These are phyloP conservation scores for Venturia effusa DNA, from an alignment of 2,329 filamentous ascomycete genomes.

Conservation along the genomic window DNA sequence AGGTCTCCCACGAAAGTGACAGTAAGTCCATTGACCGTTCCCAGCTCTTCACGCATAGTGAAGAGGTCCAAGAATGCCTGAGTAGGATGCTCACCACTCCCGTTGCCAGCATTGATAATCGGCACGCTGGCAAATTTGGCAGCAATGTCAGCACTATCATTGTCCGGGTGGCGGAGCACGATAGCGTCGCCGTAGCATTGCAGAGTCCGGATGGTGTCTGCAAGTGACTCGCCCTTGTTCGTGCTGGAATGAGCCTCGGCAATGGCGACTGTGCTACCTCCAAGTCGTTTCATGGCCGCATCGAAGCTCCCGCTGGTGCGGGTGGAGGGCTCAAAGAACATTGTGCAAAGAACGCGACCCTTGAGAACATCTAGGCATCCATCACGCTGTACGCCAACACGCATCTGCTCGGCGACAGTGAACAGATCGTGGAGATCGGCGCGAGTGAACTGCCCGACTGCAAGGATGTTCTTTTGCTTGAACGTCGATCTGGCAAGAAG, in stretches of 20 bases:
- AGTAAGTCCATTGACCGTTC: slow-evolving; percentile 87
- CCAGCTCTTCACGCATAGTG: slow-evolving; percentile 94
- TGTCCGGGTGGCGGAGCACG: slow-evolving; percentile 86
- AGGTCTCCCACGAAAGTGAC: slow-evolving; percentile 95
- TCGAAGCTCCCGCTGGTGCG: slow-evolving; percentile 94
- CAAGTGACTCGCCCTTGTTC: slow-evolving; percentile 86
- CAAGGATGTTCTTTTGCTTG: slow-evolving; percentile 81
- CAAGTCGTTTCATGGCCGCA: slow-evolving; percentile 94
- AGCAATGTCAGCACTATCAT: slow-evolving; percentile 68
- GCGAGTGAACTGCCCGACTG: slow-evolving; percentile 80
- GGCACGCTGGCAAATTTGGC: slow-evolving; percentile 82
- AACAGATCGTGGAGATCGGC: slow-evolving; percentile 87
- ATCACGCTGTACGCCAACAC: slow-evolving; percentile 82
- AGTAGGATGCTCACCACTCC: slow-evolving; percentile 89
- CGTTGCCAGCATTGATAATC: slow-evolving; percentile 95
- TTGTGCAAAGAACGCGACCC: slow-evolving; percentile 74
- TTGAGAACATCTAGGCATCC: slow-evolving; percentile 80
- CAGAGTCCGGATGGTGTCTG: slow-evolving; percentile 87
- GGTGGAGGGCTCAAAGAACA: slow-evolving; percentile 98
- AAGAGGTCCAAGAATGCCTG: slow-evolving; percentile 97
- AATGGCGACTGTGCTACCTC: slow-evolving; percentile 74
- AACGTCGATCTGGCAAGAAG: slow-evolving; percentile 74
- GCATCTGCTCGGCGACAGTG: slow-evolving; percentile 96
- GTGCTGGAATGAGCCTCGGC: slow-evolving; percentile 78
- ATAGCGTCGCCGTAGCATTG: slow-evolving; percentile 92